phyloP scores from a whole-genome alignment of 2,329 filamentous ascomycete species.

The Lachnellula willkommii region DNA sequence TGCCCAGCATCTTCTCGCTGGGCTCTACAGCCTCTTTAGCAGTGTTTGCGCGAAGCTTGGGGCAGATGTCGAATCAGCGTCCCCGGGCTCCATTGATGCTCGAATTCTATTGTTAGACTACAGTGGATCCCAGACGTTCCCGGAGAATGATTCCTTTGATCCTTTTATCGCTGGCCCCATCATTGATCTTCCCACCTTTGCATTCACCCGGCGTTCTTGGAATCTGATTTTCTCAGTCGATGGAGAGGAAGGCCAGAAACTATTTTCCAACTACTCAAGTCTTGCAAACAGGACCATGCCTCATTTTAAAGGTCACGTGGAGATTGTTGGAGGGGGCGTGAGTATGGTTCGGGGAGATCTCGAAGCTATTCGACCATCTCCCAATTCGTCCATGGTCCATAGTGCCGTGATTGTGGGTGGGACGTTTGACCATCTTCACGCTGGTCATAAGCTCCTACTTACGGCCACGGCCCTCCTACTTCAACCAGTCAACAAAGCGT shows the following conservation, averaged over 20 bases:
- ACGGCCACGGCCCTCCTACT: slow-evolving; percentile 74
- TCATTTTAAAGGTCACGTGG: slow-evolving; percentile 46
- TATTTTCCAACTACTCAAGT: slow-evolving; percentile 47
- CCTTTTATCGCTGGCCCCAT: slow-evolving; percentile 32
- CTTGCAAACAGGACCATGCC: slow-evolving; percentile 43
- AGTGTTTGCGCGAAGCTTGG: slow-evolving; percentile 57
- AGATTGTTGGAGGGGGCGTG: slow-evolving; percentile 49
- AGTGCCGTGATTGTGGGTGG: slow-evolving; percentile 75
- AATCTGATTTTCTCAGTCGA: slow-evolving; percentile 59
- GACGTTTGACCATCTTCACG: slow-evolving; percentile 94
- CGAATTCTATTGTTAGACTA: slow-evolving; percentile 70
- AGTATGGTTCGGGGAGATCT: slow-evolving; percentile 36
- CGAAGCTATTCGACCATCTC: neutral
- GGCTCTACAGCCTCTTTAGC: slow-evolving; percentile 72
- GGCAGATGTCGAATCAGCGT: slow-evolving; percentile 56
- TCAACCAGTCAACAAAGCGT: slow-evolving; percentile 43
- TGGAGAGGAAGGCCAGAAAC: slow-evolving; percentile 55
- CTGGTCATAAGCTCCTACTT: slow-evolving; percentile 91
- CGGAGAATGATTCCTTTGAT: slow-evolving; percentile 39
- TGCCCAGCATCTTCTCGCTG: slow-evolving; percentile 70
- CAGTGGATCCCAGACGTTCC: slow-evolving; percentile 37
- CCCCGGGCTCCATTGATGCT: slow-evolving; percentile 67
- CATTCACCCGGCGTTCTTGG: slow-evolving; percentile 55
- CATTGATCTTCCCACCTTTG: slow-evolving; percentile 46
- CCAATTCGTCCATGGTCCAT: slow-evolving; percentile 35